Evolutionary conservation across 2,329 filamentous ascomycete species (phyloP), one percentile per base, ranked within the genome.

Genomic region (Diaporthe vexans): DNA sequence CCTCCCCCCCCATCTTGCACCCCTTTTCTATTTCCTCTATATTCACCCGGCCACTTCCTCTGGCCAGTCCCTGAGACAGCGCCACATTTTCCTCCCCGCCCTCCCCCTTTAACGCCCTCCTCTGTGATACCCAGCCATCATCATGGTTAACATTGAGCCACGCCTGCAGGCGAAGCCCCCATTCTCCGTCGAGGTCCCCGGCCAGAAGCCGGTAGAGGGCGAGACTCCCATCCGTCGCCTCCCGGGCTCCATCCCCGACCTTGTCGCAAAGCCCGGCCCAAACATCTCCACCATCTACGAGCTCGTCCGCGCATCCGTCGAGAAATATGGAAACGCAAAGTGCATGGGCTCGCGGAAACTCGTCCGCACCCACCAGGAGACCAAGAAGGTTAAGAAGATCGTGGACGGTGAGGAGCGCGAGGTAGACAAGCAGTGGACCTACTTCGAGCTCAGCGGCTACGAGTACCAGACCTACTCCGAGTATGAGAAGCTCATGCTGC

Each of bases 311-410:
- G 88, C 89, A 77, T 91, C 91, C 75, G 92, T 93, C 63, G 88
- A 86, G 73, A 89, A 91, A 80, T 93, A 87, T 81, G 91, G 91
- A 78, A 91, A 93, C 79, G 85, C 88, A 73, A 91, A 91, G 82
- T 89, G 88, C 74, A 85, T 94, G 77, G 94, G 93, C 76, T 91
- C 90, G 78, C 92, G 94, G 77, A 92, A 90, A 82, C 88, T 97
- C 75, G 85, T 97, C 83, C 90, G 93, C 83, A 93, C 91, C 48
- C 94, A 97, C 83, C 89, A 92, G 78, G 94, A 97, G 85, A 94
- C 91, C 79, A 97, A 96, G 88, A 96, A 95, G 88, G 86, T 97
- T 82, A 97, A 96, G 90, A 97, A 95, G 88, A 88, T 95, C 74
- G 86, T 97, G 58, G 94, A 97, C 82, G 94, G 94, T 77, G 89